Conservation (phyloP, 805 yeast species). For the Metschnikowia lochheadii region DNA sequence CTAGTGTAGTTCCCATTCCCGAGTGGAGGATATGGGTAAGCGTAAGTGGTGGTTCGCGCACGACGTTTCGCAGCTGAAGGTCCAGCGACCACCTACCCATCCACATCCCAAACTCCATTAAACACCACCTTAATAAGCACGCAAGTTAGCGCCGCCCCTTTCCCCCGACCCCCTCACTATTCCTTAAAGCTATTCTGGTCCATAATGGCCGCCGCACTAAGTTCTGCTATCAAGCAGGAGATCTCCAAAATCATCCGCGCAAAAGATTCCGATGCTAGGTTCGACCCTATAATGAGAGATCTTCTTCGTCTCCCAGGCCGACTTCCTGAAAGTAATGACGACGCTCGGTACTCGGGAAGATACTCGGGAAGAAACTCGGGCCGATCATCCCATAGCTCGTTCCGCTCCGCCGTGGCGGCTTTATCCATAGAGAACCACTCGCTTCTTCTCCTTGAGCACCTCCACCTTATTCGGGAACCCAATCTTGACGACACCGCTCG, state of each 20-base stretch:
- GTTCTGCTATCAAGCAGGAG: conserved; percentile 4
- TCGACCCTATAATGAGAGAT: conserved; percentile 32
- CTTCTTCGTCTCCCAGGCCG: conserved; percentile 25
- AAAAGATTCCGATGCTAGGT: conserved; percentile 4
- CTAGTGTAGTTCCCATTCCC: too few species aligned
- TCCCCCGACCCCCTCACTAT: too few species aligned
- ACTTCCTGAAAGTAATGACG: conserved; percentile 1
- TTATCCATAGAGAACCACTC: conserved; percentile 30
- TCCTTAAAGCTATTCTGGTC: background rate
- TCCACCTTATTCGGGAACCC: conserved; percentile 27
- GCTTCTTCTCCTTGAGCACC: conserved; percentile 26
- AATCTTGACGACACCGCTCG: conserved; percentile 27
- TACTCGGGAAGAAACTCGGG: too few species aligned
- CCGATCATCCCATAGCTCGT: too few species aligned
- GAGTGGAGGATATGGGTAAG: background rate
- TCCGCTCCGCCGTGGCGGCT: background rate
- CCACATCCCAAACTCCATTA: too few species aligned
- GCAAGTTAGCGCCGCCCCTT: background rate
- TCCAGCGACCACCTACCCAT: background rate
- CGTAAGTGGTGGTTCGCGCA: conserved; percentile 1
- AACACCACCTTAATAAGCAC: too few species aligned
- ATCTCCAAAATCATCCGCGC: conserved; percentile 6
- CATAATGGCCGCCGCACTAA: conserved; percentile 2
- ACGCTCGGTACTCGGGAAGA: background rate
- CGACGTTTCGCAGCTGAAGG: conserved; percentile 2